Evolutionary conservation across 1,284 basidiomycete species (phyloP), one percentile per base, ranked within the genome.

Genomic region (Pascua guehoae): DNA sequence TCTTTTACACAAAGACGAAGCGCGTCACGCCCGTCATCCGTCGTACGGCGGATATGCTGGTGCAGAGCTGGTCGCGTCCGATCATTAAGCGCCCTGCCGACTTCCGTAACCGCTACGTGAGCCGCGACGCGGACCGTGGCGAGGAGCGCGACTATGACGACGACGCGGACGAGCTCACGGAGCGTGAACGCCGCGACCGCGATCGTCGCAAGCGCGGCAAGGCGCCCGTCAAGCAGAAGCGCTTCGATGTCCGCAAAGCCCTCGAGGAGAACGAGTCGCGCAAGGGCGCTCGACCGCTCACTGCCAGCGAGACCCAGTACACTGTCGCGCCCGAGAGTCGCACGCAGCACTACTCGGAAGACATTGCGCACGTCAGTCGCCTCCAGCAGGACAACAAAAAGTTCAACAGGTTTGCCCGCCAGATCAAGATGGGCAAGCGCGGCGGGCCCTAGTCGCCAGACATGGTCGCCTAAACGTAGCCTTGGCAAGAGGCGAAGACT

Each of bases 1-100:
- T 97, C 16, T 98, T 98, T 78, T 98, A 98, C 82, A 95, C 91
- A 37, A 91, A 94, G 72, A 75, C 76, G 41, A 89, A 88, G 72
- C 87, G 91, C 50, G 93, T 95, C 47, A 88, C 88, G 9, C 83
- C 88, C 0, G 84, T 86, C 51, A 88, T 98, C 58, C 80, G 81
- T 41, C 86, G 91, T 51, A 85, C 85, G 53, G 95, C 96, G 12
- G 85, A 89, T 66, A 85, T 88, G 47, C 87, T 98, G 49, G 86
- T 98, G 49, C 88, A 87, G 56, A 78, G 81, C 17, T 96, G 91
- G 92, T 91, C 90, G 24, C 83, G 93, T n/a, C 93, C 93, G 0
- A 95, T 96, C 77, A 88, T 96, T 78, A 91, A 93, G 71, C 86
- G 91, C 44, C 88, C 87, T 12, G 88, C 91, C 4, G 88, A 88